Percentiles rank a stretch among this genome's conserved stretches.
Conservation (phyloP, 495 filamentous ascomycete species). For the Penicillium nucicola region DNA sequence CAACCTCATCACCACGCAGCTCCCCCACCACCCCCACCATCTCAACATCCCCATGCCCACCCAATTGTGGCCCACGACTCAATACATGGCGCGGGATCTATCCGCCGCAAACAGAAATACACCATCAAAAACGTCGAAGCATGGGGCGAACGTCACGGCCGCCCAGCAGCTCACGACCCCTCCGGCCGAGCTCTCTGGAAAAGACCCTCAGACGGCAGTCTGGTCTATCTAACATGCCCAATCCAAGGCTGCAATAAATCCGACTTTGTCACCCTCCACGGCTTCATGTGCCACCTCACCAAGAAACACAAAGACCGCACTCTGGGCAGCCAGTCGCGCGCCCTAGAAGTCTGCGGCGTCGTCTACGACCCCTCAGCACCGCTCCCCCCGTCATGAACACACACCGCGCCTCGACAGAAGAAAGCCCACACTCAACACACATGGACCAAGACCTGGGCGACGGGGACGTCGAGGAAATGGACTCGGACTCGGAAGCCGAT, state of each 20-base stretch:
- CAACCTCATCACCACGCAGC: conserved; percentile 16
- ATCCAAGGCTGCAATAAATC: conserved; percentile 43
- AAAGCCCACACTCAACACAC: conserved; percentile 29
- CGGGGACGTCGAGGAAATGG: conserved; percentile 32
- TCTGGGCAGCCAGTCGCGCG: conserved; percentile 44
- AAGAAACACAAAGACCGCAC: conserved; percentile 51
- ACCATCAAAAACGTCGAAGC: conserved; percentile 51
- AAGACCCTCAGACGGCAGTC: conserved; percentile 43
- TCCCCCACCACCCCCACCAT: conserved; percentile 10
- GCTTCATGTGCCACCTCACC: conserved; percentile 50
- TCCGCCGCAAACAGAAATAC: conserved; percentile 49
- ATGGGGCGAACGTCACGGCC: conserved; percentile 48
- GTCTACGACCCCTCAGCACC: conserved; percentile 44
- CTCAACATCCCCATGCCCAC: conserved; percentile 17
- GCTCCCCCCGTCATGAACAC: conserved; percentile 35
- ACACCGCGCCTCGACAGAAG: conserved; percentile 39
- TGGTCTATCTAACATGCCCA: conserved; percentile 47
- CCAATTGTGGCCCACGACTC: conserved; percentile 29
- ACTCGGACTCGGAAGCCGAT: conserved; percentile 34
- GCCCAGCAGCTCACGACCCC: conserved; percentile 44
- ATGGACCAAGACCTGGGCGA: conserved; percentile 30
- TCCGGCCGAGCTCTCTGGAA: conserved; percentile 45
- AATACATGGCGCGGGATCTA: conserved; percentile 25
- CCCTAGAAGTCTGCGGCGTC: conserved; percentile 44
- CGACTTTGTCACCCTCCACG: conserved; percentile 46